Evolutionary conservation across 495 filamentous ascomycete genomes (phyloP), one percentile per base, ranked within the genome.

Genomic region (Penicillium herquei): DNA sequence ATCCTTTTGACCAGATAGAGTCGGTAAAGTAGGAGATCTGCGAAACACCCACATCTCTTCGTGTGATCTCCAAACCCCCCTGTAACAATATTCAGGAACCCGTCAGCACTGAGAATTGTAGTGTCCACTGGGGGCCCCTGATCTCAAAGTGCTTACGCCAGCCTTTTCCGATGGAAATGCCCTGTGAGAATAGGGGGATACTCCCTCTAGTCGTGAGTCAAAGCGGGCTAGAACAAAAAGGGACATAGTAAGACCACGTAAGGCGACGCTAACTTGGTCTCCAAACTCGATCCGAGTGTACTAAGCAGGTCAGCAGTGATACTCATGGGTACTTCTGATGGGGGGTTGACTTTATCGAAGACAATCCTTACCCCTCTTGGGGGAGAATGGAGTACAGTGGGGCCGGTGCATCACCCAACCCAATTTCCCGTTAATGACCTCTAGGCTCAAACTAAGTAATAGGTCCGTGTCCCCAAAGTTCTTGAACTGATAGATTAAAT

Each of bases 391-490:
- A 37, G 26, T 21, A n/a, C n/a, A n/a, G 43, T 46, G 43, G 43
- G 26, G 43, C 43, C 8, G 7, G 43, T 32, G 10, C 21, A 32
- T 32, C 43, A 46, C 43, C 43, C 43, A 30, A 46, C 26, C 26
- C 43, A 33, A 46, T 46, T 33, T 14, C 26, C 18, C 18, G 12
- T 13, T 32, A 26, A 18, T 30, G 21, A 17, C 17, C 14, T 17
- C 30, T 37, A 11, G n/a, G 21, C 21, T 14, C 13, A 8, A 17
- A 42, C 39, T 17, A 42, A 42, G 39, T 26, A 26, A 18, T 31
- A 32, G 43, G 43, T 31, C 43, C 43, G 43, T 46, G 43, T 46
- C 43, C 43, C 32, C 43, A 33, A 46, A 26, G 43, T 46, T 44
- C n/a, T 6, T 12, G 21, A 44, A 11, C 7, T 16, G 39, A 18